These are phyloP conservation scores for Penicillium odoratum DNA, from an alignment of 495 filamentous ascomycete species.

Conservation along the genomic window DNA sequence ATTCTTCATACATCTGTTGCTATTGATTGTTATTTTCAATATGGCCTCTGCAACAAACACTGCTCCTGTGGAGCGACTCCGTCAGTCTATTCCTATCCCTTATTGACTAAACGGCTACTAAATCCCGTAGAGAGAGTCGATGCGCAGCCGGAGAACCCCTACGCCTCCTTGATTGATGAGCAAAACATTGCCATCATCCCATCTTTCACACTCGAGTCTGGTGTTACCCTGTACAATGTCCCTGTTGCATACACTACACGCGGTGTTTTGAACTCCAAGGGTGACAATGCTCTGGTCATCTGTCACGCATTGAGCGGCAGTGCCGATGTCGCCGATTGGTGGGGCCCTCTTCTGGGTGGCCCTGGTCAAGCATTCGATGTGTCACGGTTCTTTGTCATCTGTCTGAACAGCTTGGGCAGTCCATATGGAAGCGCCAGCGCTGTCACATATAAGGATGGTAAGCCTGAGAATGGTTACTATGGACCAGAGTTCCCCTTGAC, in stretches of 20 bases:
- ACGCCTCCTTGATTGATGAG: slow-evolving; percentile 78
- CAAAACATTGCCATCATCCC: slow-evolving; percentile 85
- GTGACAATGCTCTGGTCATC: slow-evolving; percentile 93
- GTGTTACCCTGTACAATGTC: slow-evolving; percentile 81
- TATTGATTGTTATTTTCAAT: neutral
- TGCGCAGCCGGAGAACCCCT: slow-evolving; percentile 88
- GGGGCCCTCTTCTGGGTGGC: slow-evolving; percentile 90
- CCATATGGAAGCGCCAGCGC: slow-evolving; percentile 96
- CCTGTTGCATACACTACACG: slow-evolving; percentile 90
- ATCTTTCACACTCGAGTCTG: slow-evolving; percentile 90
- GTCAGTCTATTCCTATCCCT: slow-evolving; percentile 42
- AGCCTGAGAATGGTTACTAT: slow-evolving; percentile 72
- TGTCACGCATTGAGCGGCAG: slow-evolving; percentile 96
- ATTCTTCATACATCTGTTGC: slow-evolving; percentile 5
- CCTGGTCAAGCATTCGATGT: slow-evolving; percentile 89
- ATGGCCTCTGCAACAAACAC: slow-evolving; percentile 33
- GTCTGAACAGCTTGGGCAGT: slow-evolving; percentile 93
- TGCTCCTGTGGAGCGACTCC: slow-evolving; percentile 28
- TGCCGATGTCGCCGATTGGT: slow-evolving; percentile 96
- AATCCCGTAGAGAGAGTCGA: slow-evolving; percentile 65
- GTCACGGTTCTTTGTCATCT: slow-evolving; percentile 89
- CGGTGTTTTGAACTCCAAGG: slow-evolving; percentile 69
- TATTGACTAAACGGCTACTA: slow-evolving; percentile 45
- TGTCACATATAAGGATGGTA: slow-evolving; percentile 81
- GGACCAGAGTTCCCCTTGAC: slow-evolving; percentile 96